Conservation (phyloP, 352 stramenopile species). For the Phytophthora pseudosyringae region DNA sequence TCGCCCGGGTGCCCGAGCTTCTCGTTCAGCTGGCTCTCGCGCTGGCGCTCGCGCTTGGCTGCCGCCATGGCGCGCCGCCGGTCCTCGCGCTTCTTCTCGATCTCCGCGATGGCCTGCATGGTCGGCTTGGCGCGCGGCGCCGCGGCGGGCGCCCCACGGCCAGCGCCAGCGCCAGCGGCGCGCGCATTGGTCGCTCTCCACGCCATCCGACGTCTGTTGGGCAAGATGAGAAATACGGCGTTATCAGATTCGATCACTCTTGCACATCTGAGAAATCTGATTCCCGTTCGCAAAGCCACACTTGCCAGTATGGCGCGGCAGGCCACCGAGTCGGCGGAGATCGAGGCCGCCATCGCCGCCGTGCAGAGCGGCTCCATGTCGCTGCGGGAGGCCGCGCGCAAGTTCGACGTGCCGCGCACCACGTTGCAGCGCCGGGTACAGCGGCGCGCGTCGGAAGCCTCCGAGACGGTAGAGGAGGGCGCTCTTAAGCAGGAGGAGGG, state of each 20-base stretch:
- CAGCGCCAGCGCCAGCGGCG: background rate
- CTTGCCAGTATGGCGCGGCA: conserved; percentile 28
- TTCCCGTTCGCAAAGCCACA: background rate
- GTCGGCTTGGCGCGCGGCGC: conserved; percentile 57
- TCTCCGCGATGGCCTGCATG: conserved; percentile 79
- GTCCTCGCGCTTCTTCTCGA: conserved; percentile 88
- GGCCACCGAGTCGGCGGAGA: conserved; percentile 10
- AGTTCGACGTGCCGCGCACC: conserved; percentile 70
- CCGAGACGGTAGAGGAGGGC: conserved; percentile 2
- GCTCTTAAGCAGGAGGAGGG: conserved; percentile 8
- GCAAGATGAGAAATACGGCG: conserved; percentile 2
- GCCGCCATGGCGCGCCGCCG: conserved; percentile 84
- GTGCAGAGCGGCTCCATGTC: conserved; percentile 66
- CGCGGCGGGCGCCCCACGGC: conserved; percentile 15
- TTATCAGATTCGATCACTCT: conserved; percentile 22
- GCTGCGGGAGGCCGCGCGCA: conserved; percentile 74
- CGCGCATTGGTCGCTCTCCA: conserved; percentile 36
- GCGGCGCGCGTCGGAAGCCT: conserved; percentile 15
- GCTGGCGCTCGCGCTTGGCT: conserved; percentile 86
- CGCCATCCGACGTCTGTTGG: conserved; percentile 36
- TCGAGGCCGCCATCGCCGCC: conserved; percentile 70
- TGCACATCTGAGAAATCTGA: conserved; percentile 7
- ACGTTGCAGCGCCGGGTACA: conserved; percentile 80
- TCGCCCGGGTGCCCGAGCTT: conserved; percentile 83
- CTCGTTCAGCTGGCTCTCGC: conserved; percentile 85